phyloP scores from a whole-genome alignment of 305 asterid species.

The Striga hermonthica region DNA sequence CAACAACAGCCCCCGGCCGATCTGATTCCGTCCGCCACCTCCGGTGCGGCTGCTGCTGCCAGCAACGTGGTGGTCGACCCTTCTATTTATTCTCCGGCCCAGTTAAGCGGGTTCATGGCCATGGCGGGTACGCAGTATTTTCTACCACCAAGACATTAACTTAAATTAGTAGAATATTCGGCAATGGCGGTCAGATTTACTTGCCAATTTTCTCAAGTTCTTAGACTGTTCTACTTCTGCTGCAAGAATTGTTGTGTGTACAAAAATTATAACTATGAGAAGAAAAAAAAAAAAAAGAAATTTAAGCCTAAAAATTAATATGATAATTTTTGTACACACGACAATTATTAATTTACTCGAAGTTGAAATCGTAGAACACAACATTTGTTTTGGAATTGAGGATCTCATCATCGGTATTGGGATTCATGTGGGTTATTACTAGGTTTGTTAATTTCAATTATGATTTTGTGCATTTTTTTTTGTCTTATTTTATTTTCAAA shows the following conservation, averaged over 20 bases:
- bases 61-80: slow-evolving; percentile 49
- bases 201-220: not conserved
- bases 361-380: not conserved
- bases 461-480: slow-evolving; percentile 28
- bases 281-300: not conserved
- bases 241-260: not conserved
- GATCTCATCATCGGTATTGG: too few relatives aligned
- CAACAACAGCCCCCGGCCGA: slow-evolving; percentile 41
- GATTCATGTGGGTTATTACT: not conserved
- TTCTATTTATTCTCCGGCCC: slow-evolving; percentile 48
- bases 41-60: slow-evolving; percentile 24
- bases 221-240: not conserved
- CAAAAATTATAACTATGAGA: not conserved
- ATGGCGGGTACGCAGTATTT: slow-evolving; percentile 90
- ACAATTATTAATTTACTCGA: not conserved
- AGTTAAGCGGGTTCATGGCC: slow-evolving; percentile 57
- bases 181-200: not conserved
- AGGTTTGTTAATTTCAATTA: slow-evolving; percentile 30
- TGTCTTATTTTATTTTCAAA: too few relatives aligned
- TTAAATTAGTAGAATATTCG: not conserved
- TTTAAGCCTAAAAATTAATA: not conserved
- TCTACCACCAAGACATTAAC: slow-evolving; percentile 63
- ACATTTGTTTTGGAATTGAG: slow-evolving; percentile 5
- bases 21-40: slow-evolving; percentile 32
- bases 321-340: not conserved